Evolutionary conservation across 345 rosid genomes (phyloP).

Genomic region (Tarenaya hassleriana): DNA sequence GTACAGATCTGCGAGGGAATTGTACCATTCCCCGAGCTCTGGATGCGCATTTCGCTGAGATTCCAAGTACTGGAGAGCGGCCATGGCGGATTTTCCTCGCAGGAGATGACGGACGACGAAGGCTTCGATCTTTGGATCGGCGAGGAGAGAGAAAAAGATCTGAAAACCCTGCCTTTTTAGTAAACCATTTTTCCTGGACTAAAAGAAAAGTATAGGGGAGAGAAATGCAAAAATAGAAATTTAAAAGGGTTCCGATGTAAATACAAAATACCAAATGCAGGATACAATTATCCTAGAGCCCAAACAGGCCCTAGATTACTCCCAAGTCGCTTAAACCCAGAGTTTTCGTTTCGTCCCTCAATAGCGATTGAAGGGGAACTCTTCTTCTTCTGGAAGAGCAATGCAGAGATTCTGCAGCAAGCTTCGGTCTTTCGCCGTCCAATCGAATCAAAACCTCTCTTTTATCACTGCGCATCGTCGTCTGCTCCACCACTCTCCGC

Average conservation of each 20-base stretch:
- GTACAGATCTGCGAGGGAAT: slow-evolving; percentile 93
- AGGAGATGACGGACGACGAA: slow-evolving; percentile 1
- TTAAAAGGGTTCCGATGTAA: slow-evolving; percentile 7
- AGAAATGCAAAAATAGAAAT: not conserved
- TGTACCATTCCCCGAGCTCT: slow-evolving; percentile 84
- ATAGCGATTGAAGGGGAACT: not conserved
- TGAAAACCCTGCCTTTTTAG: slow-evolving; percentile 20
- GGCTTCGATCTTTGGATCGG: slow-evolving; percentile 22
- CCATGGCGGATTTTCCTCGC: slow-evolving; percentile 37
- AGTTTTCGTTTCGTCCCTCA: not conserved
- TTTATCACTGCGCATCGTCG: slow-evolving; percentile 25
- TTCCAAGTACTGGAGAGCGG: slow-evolving; percentile 81
- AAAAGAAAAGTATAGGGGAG: slow-evolving; percentile 23
- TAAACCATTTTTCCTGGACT: slow-evolving; percentile 30
- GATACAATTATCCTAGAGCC: not conserved
- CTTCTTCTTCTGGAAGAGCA: slow-evolving; percentile 21
- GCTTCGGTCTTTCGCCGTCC: slow-evolving; percentile 44
- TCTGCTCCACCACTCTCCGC: slow-evolving; percentile 33
- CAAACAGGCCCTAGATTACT: slow-evolving; percentile 12
- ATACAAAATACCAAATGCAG: not conserved
- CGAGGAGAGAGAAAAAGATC: not conserved
- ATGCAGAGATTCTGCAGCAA: slow-evolving; percentile 69
- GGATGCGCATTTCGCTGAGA: slow-evolving; percentile 60
- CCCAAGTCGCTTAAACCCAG: slow-evolving; percentile 3
- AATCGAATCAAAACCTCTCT: slow-evolving; percentile 27